Conservation (phyloP, 2,329 filamentous ascomycete genomes). For the Sporothrix phasma region DNA sequence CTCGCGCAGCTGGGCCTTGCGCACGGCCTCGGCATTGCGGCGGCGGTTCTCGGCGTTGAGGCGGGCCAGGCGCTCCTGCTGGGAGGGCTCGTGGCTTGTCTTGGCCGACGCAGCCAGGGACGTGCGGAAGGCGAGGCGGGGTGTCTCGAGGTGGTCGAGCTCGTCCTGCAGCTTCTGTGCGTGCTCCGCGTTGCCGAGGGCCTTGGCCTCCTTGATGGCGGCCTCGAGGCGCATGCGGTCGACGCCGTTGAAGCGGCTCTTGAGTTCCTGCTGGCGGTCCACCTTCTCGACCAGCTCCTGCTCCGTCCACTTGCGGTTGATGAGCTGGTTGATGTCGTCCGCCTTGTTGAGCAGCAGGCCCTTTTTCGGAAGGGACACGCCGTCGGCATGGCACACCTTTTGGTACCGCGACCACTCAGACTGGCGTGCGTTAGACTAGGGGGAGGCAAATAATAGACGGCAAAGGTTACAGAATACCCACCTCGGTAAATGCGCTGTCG, state of each 20-base stretch:
- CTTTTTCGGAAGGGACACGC: slow-evolving; percentile 63
- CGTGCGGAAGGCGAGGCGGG: slow-evolving; percentile 65
- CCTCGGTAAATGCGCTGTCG: slow-evolving; percentile 54
- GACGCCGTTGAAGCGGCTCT: slow-evolving; percentile 54
- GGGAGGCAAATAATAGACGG: too few species aligned
- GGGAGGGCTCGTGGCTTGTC: slow-evolving; percentile 34
- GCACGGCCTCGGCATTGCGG: slow-evolving; percentile 79
- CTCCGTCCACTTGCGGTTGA: slow-evolving; percentile 74
- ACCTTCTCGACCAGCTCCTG: slow-evolving; percentile 74
- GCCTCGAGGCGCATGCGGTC: slow-evolving; percentile 59
- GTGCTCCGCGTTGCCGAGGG: slow-evolving; percentile 50
- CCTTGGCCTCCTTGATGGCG: slow-evolving; percentile 56
- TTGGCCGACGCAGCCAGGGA: slow-evolving; percentile 47
- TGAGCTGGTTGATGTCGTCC: slow-evolving; percentile 66
- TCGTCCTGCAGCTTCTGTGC: slow-evolving; percentile 47
- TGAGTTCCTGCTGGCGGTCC: slow-evolving; percentile 56
- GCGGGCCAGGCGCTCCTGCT: slow-evolving; percentile 74
- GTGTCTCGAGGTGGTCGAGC: slow-evolving; percentile 52
- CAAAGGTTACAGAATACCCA: too few species aligned
- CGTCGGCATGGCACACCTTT: slow-evolving; percentile 61
- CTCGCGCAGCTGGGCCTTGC: slow-evolving; percentile 80
- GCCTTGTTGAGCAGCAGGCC: slow-evolving; percentile 60
- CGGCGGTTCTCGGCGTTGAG: slow-evolving; percentile 79
- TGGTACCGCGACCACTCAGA: slow-evolving; percentile 75
- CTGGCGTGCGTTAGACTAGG: slow-evolving; percentile 31